phyloP scores from a whole-genome alignment of 2,329 filamentous ascomycete species.

The Diaporthe nobilis region DNA sequence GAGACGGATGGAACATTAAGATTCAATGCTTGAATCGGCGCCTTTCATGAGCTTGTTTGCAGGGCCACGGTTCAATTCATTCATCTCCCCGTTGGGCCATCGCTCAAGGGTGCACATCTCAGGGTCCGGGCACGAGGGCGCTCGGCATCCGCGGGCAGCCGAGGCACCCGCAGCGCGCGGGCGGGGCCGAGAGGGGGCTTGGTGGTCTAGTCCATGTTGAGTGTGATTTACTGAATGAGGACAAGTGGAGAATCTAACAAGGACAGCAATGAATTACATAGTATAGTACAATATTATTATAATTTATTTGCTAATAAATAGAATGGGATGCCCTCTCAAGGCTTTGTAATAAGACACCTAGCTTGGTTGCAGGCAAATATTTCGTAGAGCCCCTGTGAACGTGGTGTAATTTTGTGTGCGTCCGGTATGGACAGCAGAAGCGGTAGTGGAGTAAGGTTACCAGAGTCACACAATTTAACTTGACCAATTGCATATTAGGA shows the following conservation, averaged over 20 bases:
- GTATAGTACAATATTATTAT: too few relatives aligned
- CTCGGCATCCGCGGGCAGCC: conserved; percentile 16
- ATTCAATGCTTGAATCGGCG: conserved; percentile 4
- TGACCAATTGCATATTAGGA: background rate
- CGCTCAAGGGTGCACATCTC: background rate
- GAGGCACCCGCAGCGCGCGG: background rate
- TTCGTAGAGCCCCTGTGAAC: background rate
- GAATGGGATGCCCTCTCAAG: background rate
- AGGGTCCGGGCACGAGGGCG: conserved; percentile 1
- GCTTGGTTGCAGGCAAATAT: background rate
- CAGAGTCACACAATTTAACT: background rate
- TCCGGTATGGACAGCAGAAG: background rate
- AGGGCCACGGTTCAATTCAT: background rate
- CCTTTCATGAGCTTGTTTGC: background rate
- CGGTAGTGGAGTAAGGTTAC: background rate
- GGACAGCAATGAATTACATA: background rate
- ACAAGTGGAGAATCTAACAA: background rate
- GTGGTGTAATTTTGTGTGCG: background rate
- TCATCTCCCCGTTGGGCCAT: background rate
- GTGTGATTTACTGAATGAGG: background rate
- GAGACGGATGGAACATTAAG: conserved; percentile 15
- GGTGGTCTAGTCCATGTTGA: background rate
- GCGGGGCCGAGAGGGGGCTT: conserved; percentile 22
- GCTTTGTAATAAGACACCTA: background rate
- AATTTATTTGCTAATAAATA: too few relatives aligned